phyloP scores from a whole-genome alignment of 192 early-diverging fungal species.

The Rhizophagus clarus region DNA sequence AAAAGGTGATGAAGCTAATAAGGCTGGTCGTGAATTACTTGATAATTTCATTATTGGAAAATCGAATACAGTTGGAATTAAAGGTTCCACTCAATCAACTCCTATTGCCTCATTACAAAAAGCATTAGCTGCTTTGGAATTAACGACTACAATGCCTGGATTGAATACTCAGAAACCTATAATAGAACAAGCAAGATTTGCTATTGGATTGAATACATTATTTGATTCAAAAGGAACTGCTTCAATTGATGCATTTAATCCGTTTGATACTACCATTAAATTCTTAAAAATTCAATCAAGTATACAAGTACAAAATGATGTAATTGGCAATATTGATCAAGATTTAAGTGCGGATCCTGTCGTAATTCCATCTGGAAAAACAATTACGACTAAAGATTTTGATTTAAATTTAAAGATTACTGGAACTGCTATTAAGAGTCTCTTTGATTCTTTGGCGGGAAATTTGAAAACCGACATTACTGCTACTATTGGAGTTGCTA shows the following conservation, averaged over 20 bases:
- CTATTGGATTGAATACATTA: slow-evolving; percentile 14
- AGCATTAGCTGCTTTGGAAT: slow-evolving; percentile 45
- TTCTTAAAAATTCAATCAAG: slow-evolving; percentile 19
- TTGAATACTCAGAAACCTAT: slow-evolving; percentile 45
- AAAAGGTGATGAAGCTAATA: slow-evolving; percentile 28
- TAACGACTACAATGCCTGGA: slow-evolving; percentile 45
- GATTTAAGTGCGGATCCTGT: slow-evolving; percentile 3
- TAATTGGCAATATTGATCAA: slow-evolving; percentile 26
- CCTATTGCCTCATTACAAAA: slow-evolving; percentile 43
- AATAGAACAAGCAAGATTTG: slow-evolving; percentile 5
- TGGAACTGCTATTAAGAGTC: slow-evolving; percentile 13
- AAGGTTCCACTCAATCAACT: slow-evolving; percentile 44
- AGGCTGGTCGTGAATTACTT: slow-evolving; percentile 42
- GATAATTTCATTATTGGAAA: slow-evolving; percentile 46
- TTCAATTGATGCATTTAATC: slow-evolving; percentile 29
- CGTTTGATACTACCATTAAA: slow-evolving; percentile 25
- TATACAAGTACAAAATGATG: not conserved
- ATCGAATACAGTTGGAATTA: slow-evolving; percentile 40
- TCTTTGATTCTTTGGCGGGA: slow-evolving; percentile 2
- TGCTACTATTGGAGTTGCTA: slow-evolving; percentile 1
- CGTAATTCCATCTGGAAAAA: not conserved
- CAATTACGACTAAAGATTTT: not conserved
- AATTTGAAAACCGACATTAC: slow-evolving; percentile 20
- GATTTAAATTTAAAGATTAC: slow-evolving; percentile 3
- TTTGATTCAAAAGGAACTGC: slow-evolving; percentile 23